Percentiles rank a stretch among this genome's conserved stretches.
phyloP scores from a whole-genome alignment of 768 basidiomycete species.

The Lactarius sanguifluus region DNA sequence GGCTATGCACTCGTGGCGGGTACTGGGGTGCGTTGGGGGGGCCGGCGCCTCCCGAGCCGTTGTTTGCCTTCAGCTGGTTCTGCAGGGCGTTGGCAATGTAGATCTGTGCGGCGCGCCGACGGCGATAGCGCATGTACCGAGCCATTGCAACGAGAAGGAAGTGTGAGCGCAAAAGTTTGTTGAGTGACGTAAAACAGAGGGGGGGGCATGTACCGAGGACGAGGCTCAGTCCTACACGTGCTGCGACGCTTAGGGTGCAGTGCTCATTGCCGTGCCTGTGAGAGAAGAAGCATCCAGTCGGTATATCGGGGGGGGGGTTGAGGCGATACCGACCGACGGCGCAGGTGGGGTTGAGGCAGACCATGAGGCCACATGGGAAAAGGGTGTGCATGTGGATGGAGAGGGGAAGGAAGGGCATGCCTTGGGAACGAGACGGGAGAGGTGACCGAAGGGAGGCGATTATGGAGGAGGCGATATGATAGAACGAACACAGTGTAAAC shows the following conservation, averaged over 20 bases:
- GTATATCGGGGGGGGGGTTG: neutral
- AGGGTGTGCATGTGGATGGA: too few relatives aligned
- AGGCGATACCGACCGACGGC: too few relatives aligned
- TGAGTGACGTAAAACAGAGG: neutral
- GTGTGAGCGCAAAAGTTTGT: neutral
- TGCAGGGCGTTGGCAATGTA: neutral
- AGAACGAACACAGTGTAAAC: too few relatives aligned
- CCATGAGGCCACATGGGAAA: too few relatives aligned
- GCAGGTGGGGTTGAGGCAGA: too few relatives aligned
- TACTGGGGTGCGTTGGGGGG: conserved; percentile 1
- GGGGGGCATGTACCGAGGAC: conserved; percentile 3
- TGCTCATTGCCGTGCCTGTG: neutral
- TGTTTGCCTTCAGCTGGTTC: neutral
- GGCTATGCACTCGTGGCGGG: conserved; percentile 5
- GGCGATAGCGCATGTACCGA: neutral
- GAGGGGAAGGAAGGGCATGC: too few relatives aligned
- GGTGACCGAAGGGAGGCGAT: too few relatives aligned
- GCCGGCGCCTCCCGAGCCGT: neutral
- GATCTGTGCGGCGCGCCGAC: neutral
- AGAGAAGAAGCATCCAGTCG: neutral
- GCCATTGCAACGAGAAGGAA: neutral
- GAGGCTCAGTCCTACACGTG: conserved; percentile 1
- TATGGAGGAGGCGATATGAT: too few relatives aligned
- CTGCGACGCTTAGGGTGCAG: conserved; percentile 6
- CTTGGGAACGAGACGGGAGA: too few relatives aligned